These are phyloP conservation scores for Tripterygium wilfordii DNA, from an alignment of 177 flowering plant species.

Conservation along the genomic window DNA sequence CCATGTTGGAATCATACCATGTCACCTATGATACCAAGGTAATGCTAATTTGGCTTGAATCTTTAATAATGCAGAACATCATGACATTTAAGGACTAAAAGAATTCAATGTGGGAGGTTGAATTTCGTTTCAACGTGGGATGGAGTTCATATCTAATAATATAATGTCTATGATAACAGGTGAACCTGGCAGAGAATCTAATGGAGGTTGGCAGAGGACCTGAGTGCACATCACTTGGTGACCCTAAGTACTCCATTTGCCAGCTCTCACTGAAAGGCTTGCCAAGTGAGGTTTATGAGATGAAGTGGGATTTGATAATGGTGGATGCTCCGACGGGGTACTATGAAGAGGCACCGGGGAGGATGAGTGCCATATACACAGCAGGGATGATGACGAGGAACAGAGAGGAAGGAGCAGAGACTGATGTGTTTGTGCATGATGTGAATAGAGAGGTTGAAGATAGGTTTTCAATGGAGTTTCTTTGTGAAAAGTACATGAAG, in stretches of 20 bases:
- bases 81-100: no score
- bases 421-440: slow-evolving; percentile 64
- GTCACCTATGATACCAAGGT: slow-evolving; percentile 46
- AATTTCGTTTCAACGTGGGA: no score
- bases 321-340: slow-evolving; percentile 73
- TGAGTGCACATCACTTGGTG: slow-evolving; percentile 38
- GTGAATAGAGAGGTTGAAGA: slow-evolving; percentile 55
- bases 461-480: slow-evolving; percentile 38
- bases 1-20: slow-evolving; percentile 47
- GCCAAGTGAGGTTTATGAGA: slow-evolving; percentile 48
- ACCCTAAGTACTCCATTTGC: slow-evolving; percentile 40
- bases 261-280: slow-evolving; percentile 44
- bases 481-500: slow-evolving; percentile 48
- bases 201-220: slow-evolving; percentile 39
- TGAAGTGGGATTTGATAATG: slow-evolving; percentile 65
- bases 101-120: no score
- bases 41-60: no score
- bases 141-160: no score
- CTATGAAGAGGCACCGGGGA: slow-evolving; percentile 62
- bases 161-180: no score
- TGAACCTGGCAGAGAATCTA: slow-evolving; percentile 40
- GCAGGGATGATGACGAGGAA: slow-evolving; percentile 73
- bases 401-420: slow-evolving; percentile 36
- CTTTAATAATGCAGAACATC: no score
- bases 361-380: slow-evolving; percentile 63